These are phyloP conservation scores for Aspergillus transmontanensis DNA, from an alignment of 2,329 filamentous ascomycete genomes.

Conservation along the genomic window DNA sequence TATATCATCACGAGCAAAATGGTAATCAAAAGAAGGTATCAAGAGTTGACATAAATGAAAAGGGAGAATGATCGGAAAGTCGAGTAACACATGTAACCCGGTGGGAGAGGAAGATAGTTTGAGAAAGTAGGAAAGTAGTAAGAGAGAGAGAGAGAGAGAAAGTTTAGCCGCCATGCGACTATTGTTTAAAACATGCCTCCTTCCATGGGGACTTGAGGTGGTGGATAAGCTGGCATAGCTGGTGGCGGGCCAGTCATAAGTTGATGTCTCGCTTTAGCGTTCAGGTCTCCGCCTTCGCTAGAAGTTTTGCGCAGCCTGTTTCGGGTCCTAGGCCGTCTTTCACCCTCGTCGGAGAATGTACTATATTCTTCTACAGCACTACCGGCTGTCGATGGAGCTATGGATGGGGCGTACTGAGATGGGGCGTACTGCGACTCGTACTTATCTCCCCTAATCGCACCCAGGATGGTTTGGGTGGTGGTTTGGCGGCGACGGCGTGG, in stretches of 20 bases:
- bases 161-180: slow-evolving; percentile 6
- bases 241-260: slow-evolving; percentile 33
- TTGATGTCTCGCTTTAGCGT: slow-evolving; percentile 48
- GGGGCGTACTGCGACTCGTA: slow-evolving; percentile 25
- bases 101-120: not conserved
- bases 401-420: not conserved
- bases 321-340: slow-evolving; percentile 39
- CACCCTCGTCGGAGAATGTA: slow-evolving; percentile 47
- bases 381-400: slow-evolving; percentile 20
- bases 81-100: not conserved
- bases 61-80: slow-evolving; percentile 1
- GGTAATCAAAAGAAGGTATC: slow-evolving; percentile 15
- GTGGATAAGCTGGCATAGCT: slow-evolving; percentile 36
- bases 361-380: slow-evolving; percentile 40
- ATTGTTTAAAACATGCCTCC: slow-evolving; percentile 42
- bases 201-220: slow-evolving; percentile 33
- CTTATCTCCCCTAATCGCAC: slow-evolving; percentile 41
- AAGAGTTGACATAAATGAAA: slow-evolving; percentile 6
- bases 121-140: not conserved
- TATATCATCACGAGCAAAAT: slow-evolving; percentile 20
- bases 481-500: slow-evolving; percentile 57
- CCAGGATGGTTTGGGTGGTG: slow-evolving; percentile 45
- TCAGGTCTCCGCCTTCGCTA: slow-evolving; percentile 54
- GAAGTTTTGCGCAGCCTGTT: slow-evolving; percentile 51
- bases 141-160: slow-evolving; percentile 9